Conservation (phyloP, 2,329 filamentous ascomycete genomes). For the Colletotrichum sp. region DNA sequence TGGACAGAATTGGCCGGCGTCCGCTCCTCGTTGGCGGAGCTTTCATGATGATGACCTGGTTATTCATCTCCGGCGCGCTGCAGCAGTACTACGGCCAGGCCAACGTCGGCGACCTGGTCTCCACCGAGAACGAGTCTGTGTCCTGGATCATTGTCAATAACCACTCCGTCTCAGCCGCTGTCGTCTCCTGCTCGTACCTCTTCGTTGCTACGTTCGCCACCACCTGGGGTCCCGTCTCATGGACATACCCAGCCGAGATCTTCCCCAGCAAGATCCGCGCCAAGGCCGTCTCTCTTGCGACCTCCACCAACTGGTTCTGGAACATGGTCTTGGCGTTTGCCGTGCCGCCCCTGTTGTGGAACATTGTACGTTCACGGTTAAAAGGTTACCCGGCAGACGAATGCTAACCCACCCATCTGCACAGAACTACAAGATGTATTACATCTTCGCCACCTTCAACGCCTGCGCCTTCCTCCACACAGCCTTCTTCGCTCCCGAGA, state of each 20-base stretch:
- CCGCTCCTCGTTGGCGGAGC: slow-evolving; percentile 59
- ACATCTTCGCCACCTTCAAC: slow-evolving; percentile 78
- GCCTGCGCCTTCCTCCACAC: slow-evolving; percentile 71
- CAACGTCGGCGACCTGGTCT: slow-evolving; percentile 42
- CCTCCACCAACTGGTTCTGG: slow-evolving; percentile 45
- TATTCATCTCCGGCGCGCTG: slow-evolving; percentile 67
- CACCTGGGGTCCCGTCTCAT: slow-evolving; percentile 48
- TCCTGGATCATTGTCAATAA: slow-evolving; percentile 62
- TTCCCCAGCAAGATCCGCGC: slow-evolving; percentile 45
- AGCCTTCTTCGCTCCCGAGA: slow-evolving; percentile 67
- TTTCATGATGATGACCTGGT: slow-evolving; percentile 62
- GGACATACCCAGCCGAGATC: slow-evolving; percentile 54
- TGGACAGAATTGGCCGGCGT: slow-evolving; percentile 64
- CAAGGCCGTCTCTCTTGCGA: slow-evolving; percentile 48
- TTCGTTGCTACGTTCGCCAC: slow-evolving; percentile 57
- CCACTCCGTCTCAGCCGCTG: slow-evolving; percentile 59
- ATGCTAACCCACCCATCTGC: neutral
- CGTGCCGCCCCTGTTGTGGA: slow-evolving; percentile 53
- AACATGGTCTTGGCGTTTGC: slow-evolving; percentile 60
- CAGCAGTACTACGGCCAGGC: slow-evolving; percentile 63
- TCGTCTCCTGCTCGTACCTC: slow-evolving; percentile 71
- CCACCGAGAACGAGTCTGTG: slow-evolving; percentile 47
- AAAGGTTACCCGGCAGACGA: neutral
- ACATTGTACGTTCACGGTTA: slow-evolving; percentile 24
- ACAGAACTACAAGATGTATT: slow-evolving; percentile 67